Conservation (phyloP, 345 rosid species). For the Camelina laxa region DNA sequence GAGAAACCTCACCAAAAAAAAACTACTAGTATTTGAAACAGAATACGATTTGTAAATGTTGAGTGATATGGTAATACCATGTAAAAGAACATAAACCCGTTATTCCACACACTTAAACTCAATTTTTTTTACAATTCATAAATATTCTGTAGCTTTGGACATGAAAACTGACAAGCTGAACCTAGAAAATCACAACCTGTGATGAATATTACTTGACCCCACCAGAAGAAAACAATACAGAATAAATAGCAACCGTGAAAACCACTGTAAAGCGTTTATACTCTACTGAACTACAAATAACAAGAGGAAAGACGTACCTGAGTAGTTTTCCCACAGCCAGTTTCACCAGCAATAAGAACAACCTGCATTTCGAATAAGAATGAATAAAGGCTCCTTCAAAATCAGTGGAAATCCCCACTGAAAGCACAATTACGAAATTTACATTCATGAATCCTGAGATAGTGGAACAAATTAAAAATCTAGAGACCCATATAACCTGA, state of each 20-base stretch:
- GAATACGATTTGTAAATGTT: constrained; percentile 4
- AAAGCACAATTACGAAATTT: constrained; percentile 14
- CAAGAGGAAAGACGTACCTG: constrained; percentile 58
- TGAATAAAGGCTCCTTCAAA: neutral
- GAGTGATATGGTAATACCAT: constrained; percentile 1
- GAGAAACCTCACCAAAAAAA: constrained; percentile 19
- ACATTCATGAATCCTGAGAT: constrained; percentile 15
- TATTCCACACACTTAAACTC: constrained; percentile 9
- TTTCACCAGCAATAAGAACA: constrained; percentile 85
- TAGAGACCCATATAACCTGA: constrained; percentile 59
- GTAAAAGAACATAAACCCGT: constrained; percentile 13
- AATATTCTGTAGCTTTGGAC: constrained; percentile 11
- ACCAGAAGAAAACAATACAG: constrained; percentile 3
- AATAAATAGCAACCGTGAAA: neutral
- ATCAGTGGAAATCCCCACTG: neutral
- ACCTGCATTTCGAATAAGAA: constrained; percentile 51
- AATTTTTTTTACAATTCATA: neutral
- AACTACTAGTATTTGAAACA: neutral
- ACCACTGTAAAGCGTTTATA: neutral
- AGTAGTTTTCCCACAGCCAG: constrained; percentile 91
- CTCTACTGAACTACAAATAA: constrained; percentile 17
- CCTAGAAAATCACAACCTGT: constrained; percentile 3
- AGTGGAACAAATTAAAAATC: constrained; percentile 32
- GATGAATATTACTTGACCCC: constrained; percentile 24
- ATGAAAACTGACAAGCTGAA: constrained; percentile 21